Conservation (phyloP, 2,329 filamentous ascomycete species). For the Ascochyta fabae region DNA sequence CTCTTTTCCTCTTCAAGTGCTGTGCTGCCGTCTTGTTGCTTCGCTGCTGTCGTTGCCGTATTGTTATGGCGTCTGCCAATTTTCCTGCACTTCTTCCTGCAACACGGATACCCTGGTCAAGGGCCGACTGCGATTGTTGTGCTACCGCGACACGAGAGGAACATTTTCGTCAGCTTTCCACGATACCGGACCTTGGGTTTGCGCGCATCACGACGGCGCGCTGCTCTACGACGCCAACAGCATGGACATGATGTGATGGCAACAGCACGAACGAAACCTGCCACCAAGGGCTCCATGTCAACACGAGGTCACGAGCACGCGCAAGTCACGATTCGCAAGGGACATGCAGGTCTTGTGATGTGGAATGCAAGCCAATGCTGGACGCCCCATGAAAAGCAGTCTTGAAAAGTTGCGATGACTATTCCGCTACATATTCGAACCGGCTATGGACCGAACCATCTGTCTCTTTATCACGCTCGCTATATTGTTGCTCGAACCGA, state of each 20-base stretch:
- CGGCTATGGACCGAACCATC: constrained; percentile 5
- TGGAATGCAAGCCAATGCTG: constrained; percentile 8
- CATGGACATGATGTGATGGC: constrained; percentile 2
- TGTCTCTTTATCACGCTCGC: constrained; percentile 9
- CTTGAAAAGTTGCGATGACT: not conserved
- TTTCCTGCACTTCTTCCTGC: constrained; percentile 3
- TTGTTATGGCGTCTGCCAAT: not conserved
- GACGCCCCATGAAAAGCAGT: not conserved
- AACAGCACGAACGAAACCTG: not conserved
- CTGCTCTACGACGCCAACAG: not conserved
- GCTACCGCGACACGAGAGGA: constrained; percentile 15
- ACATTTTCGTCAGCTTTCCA: constrained; percentile 8
- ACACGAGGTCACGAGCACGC: constrained; percentile 13
- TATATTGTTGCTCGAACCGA: constrained; percentile 5
- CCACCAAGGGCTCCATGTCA: not conserved
- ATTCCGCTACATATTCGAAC: constrained; percentile 7
- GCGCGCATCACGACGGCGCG: not conserved
- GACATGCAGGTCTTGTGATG: constrained; percentile 8
- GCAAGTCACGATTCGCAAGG: constrained; percentile 11
- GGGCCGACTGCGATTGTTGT: constrained; percentile 11
- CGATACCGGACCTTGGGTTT: constrained; percentile 4
- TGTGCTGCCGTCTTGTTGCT: constrained; percentile 9
- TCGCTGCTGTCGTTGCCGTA: not conserved
- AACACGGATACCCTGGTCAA: constrained; percentile 8
- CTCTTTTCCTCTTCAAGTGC: constrained; percentile 16